A percentile compares a stretch with the other conserved stretches of the same genome.
phyloP scores from a whole-genome alignment of 352 stramenopile species.

The Thalassiosira livingstoniorum region DNA sequence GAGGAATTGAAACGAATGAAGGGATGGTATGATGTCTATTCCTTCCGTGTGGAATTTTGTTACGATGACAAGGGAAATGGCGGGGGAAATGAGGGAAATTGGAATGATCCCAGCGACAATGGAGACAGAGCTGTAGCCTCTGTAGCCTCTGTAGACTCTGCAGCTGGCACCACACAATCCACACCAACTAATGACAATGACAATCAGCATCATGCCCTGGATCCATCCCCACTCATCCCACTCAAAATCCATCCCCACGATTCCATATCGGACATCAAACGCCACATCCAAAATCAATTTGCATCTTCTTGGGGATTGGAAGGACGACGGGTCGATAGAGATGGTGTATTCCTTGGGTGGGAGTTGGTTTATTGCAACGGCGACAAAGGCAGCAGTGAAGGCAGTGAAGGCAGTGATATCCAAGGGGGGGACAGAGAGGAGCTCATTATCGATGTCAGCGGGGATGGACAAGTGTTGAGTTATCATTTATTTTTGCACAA shows the following conservation, averaged over 20 bases:
- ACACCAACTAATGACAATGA: too few relatives aligned
- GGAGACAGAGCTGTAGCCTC: too few relatives aligned
- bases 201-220: conserved; percentile 9
- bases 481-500: conserved; percentile 59
- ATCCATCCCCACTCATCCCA: conserved; percentile 27
- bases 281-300: conserved; percentile 31
- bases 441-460: background rate
- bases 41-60: conserved; percentile 32
- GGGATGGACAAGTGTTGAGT: too few relatives aligned
- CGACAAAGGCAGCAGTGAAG: background rate
- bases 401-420: background rate
- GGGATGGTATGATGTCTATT: conserved; percentile 38
- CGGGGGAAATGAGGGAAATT: background rate
- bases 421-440: background rate
- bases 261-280: conserved; percentile 59
- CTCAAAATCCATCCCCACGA: conserved; percentile 48
- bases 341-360: conserved; percentile 46
- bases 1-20: conserved; percentile 33
- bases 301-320: conserved; percentile 34
- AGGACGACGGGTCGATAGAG: conserved; percentile 30
- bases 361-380: conserved; percentile 31
- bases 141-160: too few relatives aligned
- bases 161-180: too few relatives aligned
- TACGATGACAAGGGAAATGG: conserved; percentile 7
- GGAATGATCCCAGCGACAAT: too few relatives aligned